Evolutionary conservation across 2,329 filamentous ascomycete species (phyloP).

Genomic region (Achaetomium macrosporum): DNA sequence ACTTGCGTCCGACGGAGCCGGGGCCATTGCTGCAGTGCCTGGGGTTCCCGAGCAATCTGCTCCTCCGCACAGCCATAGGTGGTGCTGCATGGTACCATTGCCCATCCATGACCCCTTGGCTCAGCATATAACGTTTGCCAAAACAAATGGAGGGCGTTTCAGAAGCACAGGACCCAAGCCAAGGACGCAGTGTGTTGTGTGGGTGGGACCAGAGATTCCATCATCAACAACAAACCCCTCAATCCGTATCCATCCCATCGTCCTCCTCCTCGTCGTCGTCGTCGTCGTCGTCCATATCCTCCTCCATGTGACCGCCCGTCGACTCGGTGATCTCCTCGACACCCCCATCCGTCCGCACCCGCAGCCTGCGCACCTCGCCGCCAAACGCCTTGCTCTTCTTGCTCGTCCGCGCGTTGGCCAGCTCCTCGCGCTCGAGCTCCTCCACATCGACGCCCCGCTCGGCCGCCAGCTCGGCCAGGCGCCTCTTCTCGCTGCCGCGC

Average conservation of each 20-base stretch:
- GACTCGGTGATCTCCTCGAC: conserved; percentile 35
- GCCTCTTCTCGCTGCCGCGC: conserved; percentile 61
- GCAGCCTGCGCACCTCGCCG: conserved; percentile 35
- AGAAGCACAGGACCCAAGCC: too few relatives aligned
- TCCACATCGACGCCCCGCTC: conserved; percentile 36
- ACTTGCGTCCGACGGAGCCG: not conserved
- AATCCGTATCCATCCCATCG: conserved; percentile 40
- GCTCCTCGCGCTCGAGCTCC: conserved; percentile 33
- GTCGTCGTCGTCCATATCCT: conserved; percentile 30
- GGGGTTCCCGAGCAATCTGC: not conserved
- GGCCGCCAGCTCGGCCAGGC: conserved; percentile 51
- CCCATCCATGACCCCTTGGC: too few relatives aligned
- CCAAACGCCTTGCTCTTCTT: conserved; percentile 34
- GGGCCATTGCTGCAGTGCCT: not conserved
- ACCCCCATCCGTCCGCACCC: conserved; percentile 36
- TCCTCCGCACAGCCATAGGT: not conserved
- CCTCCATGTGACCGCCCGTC: conserved; percentile 25
- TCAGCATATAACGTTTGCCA: too few relatives aligned
- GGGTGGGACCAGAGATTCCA: not conserved
- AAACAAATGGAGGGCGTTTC: not conserved
- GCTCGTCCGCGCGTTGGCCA: conserved; percentile 20
- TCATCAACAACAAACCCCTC: conserved; percentile 18
- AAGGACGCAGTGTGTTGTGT: not conserved
- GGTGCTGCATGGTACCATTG: not conserved
- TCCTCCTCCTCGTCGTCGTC: conserved; percentile 31